These are phyloP conservation scores for Gossypium mustelinum DNA, from an alignment of 345 rosid species.

Conservation along the genomic window DNA sequence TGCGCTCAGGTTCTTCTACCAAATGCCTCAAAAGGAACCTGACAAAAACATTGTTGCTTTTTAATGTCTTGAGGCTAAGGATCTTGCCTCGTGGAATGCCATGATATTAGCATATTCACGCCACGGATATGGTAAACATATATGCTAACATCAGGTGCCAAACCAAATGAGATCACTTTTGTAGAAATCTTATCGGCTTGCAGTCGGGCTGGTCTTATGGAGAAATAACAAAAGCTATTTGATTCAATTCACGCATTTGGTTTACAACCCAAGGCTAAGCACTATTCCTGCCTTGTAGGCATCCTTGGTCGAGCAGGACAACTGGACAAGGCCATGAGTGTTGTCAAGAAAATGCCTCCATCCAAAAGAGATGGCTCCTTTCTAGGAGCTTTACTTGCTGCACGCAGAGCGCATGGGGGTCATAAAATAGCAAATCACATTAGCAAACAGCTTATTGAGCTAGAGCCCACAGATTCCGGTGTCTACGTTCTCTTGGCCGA, in stretches of 20 bases:
- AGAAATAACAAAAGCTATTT: slow-evolving; percentile 31
- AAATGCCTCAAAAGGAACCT: slow-evolving; percentile 31
- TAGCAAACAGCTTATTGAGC: slow-evolving; percentile 26
- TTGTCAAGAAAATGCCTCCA: slow-evolving; percentile 29
- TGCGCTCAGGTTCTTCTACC: slow-evolving; percentile 20
- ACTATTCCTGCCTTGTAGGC: slow-evolving; percentile 43
- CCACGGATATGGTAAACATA: slow-evolving; percentile 36
- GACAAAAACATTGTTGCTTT: slow-evolving; percentile 7
- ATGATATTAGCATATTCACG: slow-evolving; percentile 43
- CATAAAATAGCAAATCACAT: slow-evolving; percentile 24
- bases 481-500: slow-evolving; percentile 34
- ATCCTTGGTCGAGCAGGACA: slow-evolving; percentile 38
- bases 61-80: slow-evolving; percentile 30
- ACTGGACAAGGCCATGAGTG: slow-evolving; percentile 30
- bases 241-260: slow-evolving; percentile 26
- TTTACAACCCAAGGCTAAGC: slow-evolving; percentile 36
- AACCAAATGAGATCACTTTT: slow-evolving; percentile 39
- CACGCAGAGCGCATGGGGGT: slow-evolving; percentile 31
- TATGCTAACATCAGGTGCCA: slow-evolving; percentile 34
- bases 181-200: slow-evolving; percentile 40
- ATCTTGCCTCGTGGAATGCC: slow-evolving; percentile 37
- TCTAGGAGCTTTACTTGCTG: slow-evolving; percentile 38
- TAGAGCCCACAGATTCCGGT: slow-evolving; percentile 28
- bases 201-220: slow-evolving; percentile 35
- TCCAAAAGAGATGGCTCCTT: slow-evolving; percentile 29